Percentiles rank a stretch among this genome's conserved stretches.
Conservation (phyloP, 148 eudicot species). For the Fagopyrum esculentum region DNA sequence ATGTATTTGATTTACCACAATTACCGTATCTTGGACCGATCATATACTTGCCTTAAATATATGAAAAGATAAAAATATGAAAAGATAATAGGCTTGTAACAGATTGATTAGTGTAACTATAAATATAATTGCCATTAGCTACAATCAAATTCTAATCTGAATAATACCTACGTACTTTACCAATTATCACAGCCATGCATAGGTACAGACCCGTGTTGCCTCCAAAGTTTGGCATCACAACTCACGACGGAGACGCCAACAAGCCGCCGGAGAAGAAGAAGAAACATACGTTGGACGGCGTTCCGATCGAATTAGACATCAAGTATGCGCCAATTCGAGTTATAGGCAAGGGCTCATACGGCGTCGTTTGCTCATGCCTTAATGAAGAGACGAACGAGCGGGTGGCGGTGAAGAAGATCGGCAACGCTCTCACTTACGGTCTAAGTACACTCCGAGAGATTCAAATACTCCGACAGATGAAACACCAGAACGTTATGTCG, state of each 20-base stretch:
- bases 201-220: too few species aligned
- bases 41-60: too few species aligned
- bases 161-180: too few species aligned
- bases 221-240: too few species aligned
- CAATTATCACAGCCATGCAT: too few species aligned
- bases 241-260: not conserved
- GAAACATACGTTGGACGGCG: not conserved
- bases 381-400: constrained; percentile 24
- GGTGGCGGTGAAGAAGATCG: constrained; percentile 45
- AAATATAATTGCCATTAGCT: too few species aligned
- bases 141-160: too few species aligned
- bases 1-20: too few species aligned
- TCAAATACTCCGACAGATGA: constrained; percentile 18
- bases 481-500: constrained; percentile 33
- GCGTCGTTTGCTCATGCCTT: constrained; percentile 31
- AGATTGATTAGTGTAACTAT: too few species aligned
- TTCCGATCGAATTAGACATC: constrained; percentile 24
- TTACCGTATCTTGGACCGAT: too few species aligned
- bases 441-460: constrained; percentile 32
- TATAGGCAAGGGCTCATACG: constrained; percentile 38
- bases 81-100: too few species aligned
- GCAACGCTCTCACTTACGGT: constrained; percentile 21
- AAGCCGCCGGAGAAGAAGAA: not conserved
- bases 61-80: too few species aligned
- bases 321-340: constrained; percentile 28